Percentiles rank a stretch among this genome's conserved stretches.
These are phyloP conservation scores for Alnus rubra DNA, from an alignment of 306 rosid species.

Conservation along the genomic window DNA sequence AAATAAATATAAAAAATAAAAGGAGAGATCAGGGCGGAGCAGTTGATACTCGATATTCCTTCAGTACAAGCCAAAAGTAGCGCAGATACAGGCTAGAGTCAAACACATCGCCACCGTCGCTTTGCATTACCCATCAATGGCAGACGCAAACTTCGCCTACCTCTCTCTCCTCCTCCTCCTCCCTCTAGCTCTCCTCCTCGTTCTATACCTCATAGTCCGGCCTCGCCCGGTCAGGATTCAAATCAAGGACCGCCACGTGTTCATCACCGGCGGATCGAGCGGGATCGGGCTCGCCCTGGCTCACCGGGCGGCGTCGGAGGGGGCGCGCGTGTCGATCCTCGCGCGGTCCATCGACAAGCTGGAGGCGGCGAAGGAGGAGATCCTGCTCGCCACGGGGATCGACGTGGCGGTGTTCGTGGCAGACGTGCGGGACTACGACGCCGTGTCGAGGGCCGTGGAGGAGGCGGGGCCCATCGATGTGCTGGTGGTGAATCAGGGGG, in stretches of 20 bases:
- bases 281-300: conserved; percentile 96
- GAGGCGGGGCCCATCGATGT: conserved; percentile 82
- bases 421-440: conserved; percentile 75
- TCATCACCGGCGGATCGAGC: conserved; percentile 95
- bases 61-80: background rate
- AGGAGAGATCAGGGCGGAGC: too few species aligned
- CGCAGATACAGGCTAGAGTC: too few species aligned
- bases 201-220: conserved; percentile 61
- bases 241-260: conserved; percentile 81
- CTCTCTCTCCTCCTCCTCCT: conserved; percentile 41
- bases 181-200: conserved; percentile 42
- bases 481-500: conserved; percentile 79
- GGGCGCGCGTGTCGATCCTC: conserved; percentile 84
- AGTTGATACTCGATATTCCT: too few species aligned
- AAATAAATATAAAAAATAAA: too few species aligned
- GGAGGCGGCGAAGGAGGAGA: conserved; percentile 58
- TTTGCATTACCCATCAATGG: conserved; percentile 43
- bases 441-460: conserved; percentile 51
- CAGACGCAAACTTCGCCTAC: conserved; percentile 37
- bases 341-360: conserved; percentile 69
- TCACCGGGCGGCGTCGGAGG: conserved; percentile 73
- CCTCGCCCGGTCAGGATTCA: conserved; percentile 71
- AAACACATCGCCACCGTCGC: background rate
- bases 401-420: conserved; percentile 63
- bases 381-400: conserved; percentile 70